These are phyloP conservation scores for Capronia americana DNA, from an alignment of 2,329 filamentous ascomycete species.

Conservation along the genomic window DNA sequence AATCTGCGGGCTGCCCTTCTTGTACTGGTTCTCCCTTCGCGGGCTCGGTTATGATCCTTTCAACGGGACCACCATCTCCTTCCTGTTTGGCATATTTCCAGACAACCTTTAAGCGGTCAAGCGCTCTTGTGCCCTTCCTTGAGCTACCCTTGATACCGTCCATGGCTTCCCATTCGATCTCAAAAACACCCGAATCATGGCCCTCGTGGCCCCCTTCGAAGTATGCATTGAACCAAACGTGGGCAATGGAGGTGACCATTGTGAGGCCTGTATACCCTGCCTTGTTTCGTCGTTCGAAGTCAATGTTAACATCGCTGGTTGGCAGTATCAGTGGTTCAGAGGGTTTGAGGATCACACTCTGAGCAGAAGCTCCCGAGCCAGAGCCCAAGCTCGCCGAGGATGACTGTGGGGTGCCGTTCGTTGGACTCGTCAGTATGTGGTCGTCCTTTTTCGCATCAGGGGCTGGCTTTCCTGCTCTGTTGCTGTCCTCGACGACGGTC, in stretches of 20 bases:
- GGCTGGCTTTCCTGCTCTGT: constrained; percentile 6
- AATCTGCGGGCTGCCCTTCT: constrained; percentile 74
- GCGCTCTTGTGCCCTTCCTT: constrained; percentile 78
- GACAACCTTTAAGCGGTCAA: constrained; percentile 83
- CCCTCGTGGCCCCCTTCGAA: constrained; percentile 79
- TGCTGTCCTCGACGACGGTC: constrained; percentile 63
- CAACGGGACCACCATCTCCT: constrained; percentile 34
- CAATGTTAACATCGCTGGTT: constrained; percentile 86
- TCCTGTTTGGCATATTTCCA: constrained; percentile 66
- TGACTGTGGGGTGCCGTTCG: constrained; percentile 34
- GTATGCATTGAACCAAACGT: constrained; percentile 96
- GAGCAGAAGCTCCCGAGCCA: constrained; percentile 64
- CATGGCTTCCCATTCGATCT: constrained; percentile 77
- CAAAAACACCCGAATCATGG: constrained; percentile 72
- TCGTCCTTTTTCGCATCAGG: constrained; percentile 23
- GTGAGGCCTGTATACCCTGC: constrained; percentile 76
- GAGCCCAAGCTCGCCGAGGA: constrained; percentile 42
- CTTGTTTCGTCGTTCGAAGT: constrained; percentile 84
- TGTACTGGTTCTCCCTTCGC: constrained; percentile 70
- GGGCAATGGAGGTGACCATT: constrained; percentile 90
- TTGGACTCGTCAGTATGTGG: constrained; percentile 35
- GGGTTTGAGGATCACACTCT: constrained; percentile 80
- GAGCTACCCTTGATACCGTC: constrained; percentile 93
- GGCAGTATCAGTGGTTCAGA: constrained; percentile 70
- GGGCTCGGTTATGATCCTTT: constrained; percentile 67